phyloP scores from a whole-genome alignment of 805 yeast genomes.

The Metschnikowia kunwiensis region DNA sequence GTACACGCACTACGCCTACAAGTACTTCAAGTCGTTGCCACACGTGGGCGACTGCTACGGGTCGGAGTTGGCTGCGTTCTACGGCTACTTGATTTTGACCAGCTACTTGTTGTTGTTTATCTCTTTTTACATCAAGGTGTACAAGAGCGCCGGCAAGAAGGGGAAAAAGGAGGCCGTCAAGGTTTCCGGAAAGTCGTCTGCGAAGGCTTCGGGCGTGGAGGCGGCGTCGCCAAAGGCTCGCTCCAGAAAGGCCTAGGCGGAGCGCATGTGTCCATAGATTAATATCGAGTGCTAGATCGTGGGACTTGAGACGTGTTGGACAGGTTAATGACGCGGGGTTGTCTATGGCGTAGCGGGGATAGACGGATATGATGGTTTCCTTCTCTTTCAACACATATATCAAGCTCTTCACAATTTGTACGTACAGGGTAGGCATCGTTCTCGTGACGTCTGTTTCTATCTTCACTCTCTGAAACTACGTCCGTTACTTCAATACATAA shows the following conservation, averaged over 20 bases:
- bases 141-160: constrained; percentile 49
- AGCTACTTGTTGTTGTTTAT: constrained; percentile 88
- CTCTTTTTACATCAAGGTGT: constrained; percentile 85
- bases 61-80: constrained; percentile 86
- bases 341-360: too few species aligned
- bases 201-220: constrained; percentile 16
- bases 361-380: too few species aligned
- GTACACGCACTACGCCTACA: constrained; percentile 79
- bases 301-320: too few species aligned
- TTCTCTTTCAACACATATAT: too few species aligned
- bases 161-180: constrained; percentile 22
- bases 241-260: constrained; percentile 39
- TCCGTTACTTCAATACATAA: too few species aligned
- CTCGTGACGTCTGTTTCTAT: too few species aligned
- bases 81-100: constrained; percentile 84
- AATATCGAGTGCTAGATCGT: too few species aligned
- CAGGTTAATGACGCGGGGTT: too few species aligned
- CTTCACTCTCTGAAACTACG: too few species aligned
- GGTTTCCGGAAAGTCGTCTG: constrained; percentile 4
- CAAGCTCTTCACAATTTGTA: too few species aligned
- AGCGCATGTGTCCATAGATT: too few species aligned
- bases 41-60: constrained; percentile 83
- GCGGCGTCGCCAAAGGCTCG: constrained; percentile 24
- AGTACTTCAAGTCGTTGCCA: constrained; percentile 64
- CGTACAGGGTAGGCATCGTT: too few species aligned